Evolutionary conservation across 2,329 filamentous ascomycete genomes (phyloP).

Genomic region (Hymenoscyphus repandus): DNA sequence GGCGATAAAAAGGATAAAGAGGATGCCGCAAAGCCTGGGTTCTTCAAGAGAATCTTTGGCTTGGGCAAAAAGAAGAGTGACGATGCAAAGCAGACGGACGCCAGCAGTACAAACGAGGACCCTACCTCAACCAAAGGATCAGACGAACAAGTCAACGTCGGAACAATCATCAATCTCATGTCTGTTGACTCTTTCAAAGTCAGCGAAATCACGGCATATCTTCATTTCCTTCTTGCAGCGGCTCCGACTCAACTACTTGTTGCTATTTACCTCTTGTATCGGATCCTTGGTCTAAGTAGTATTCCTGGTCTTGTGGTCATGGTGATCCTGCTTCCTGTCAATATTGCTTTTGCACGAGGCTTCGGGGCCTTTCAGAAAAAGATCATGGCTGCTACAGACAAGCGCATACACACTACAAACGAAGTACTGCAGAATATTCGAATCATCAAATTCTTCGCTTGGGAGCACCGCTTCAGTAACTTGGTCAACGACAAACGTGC

Average conservation of each 20-base stretch:
- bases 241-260: conserved; percentile 85
- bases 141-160: conserved; percentile 80
- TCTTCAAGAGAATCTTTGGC: conserved; percentile 52
- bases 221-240: conserved; percentile 91
- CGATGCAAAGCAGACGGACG: conserved; percentile 34
- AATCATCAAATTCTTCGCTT: conserved; percentile 99
- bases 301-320: conserved; percentile 91
- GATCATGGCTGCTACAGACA: conserved; percentile 90
- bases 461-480: conserved; percentile 85
- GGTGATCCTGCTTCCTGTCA: conserved; percentile 81
- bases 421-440: conserved; percentile 96
- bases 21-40: conserved; percentile 35
- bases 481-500: conserved; percentile 85
- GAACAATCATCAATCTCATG: conserved; percentile 99
- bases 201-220: conserved; percentile 85
- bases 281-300: conserved; percentile 85
- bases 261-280: conserved; percentile 76
- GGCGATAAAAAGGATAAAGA: conserved; percentile 47
- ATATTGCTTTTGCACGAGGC: conserved; percentile 79
- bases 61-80: conserved; percentile 40
- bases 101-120: conserved; percentile 5
- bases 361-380: conserved; percentile 84
- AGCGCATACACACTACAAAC: conserved; percentile 92
- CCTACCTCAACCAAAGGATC: conserved; percentile 27
- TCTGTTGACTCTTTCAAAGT: conserved; percentile 99